phyloP scores from a whole-genome alignment of 2,329 filamentous ascomycete genomes.

The Diaporthe sp. region DNA sequence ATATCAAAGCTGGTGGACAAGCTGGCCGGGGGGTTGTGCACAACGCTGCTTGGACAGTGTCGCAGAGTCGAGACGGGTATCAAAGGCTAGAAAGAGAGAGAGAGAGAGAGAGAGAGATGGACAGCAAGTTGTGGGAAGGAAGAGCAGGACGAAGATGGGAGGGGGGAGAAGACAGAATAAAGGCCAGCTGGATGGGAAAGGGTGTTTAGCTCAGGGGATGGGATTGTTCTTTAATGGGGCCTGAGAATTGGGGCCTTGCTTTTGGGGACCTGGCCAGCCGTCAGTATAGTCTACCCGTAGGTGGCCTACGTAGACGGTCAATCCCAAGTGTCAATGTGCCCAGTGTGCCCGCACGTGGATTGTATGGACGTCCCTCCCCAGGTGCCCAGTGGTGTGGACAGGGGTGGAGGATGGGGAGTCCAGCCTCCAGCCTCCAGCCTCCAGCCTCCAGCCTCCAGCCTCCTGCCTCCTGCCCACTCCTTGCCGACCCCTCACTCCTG shows the following conservation, averaged over 20 bases:
- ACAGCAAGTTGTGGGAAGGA: conserved; percentile 28
- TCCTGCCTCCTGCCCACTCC: conserved; percentile 3
- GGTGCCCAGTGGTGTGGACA: background rate
- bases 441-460: too few species aligned
- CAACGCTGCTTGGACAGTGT: conserved; percentile 29
- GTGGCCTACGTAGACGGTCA: too few species aligned
- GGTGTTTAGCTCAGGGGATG: conserved; percentile 30
- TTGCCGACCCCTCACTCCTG: background rate
- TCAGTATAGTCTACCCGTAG: too few species aligned
- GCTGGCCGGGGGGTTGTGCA: background rate
- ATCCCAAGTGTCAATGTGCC: conserved; percentile 8
- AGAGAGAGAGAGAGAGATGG: conserved; percentile 12
- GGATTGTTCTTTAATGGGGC: conserved; percentile 36
- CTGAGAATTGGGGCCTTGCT: conserved; percentile 26
- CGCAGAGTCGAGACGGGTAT: conserved; percentile 33
- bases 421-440: too few species aligned
- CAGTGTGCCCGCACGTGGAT: conserved; percentile 17
- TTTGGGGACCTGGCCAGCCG: background rate
- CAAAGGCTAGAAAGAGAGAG: conserved; percentile 28
- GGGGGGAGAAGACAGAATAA: conserved; percentile 31
- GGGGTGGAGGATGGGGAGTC: background rate
- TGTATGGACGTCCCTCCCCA: background rate
- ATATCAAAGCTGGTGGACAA: background rate
- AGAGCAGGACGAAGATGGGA: conserved; percentile 13
- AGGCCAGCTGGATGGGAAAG: conserved; percentile 32